These are phyloP conservation scores for Urtica urens DNA, from an alignment of 306 rosid species.

Conservation along the genomic window DNA sequence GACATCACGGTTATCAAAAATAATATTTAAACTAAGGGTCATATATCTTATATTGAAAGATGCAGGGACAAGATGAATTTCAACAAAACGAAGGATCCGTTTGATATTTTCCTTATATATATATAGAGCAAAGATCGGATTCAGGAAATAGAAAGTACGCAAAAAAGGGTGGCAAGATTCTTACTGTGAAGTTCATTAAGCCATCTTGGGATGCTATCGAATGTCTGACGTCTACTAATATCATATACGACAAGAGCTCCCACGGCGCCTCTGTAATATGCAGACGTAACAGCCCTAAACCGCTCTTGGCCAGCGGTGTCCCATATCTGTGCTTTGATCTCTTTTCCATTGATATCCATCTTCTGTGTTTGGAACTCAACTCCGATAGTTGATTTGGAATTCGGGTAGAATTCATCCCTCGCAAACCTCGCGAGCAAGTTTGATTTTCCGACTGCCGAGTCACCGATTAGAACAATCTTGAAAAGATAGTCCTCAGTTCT, in stretches of 20 bases:
- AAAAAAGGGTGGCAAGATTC: slow-evolving; percentile 13
- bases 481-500: slow-evolving; percentile 87
- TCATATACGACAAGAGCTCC: slow-evolving; percentile 87
- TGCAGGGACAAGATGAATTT: no score
- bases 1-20: no score
- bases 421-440: slow-evolving; percentile 89
- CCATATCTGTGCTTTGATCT: slow-evolving; percentile 88
- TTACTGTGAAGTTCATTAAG: slow-evolving; percentile 83
- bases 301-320: slow-evolving; percentile 94
- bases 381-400: slow-evolving; percentile 87
- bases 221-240: slow-evolving; percentile 73
- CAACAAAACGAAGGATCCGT: no score
- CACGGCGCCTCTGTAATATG: slow-evolving; percentile 84
- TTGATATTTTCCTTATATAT: no score
- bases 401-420: slow-evolving; percentile 84
- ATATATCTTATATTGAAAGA: no score
- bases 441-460: slow-evolving; percentile 87
- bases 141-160: no score
- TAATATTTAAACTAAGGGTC: no score
- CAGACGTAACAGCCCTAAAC: slow-evolving; percentile 87
- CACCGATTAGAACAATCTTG: slow-evolving; percentile 86
- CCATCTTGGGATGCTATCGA: slow-evolving; percentile 83
- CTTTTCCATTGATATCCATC: slow-evolving; percentile 71
- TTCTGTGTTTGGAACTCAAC: slow-evolving; percentile 90
- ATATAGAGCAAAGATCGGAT: no score